Conservation (phyloP, 75 land plant species). For the Cryptomeria japonica region DNA sequence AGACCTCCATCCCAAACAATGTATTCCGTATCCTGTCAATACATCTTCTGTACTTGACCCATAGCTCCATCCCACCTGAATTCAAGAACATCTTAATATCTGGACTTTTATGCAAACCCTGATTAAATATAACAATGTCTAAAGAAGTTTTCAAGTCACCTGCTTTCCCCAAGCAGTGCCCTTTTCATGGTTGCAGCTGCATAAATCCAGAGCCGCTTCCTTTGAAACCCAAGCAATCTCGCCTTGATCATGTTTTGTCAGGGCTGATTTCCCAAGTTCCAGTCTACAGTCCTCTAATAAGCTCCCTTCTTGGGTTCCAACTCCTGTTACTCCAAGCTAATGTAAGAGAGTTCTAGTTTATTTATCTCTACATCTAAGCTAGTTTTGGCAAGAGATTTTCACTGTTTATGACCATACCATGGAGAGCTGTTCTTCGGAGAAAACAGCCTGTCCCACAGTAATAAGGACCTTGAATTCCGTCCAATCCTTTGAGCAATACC, state of each 20-base stretch:
- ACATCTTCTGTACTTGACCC: not conserved
- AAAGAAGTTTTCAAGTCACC: not conserved
- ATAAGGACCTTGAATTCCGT: slow-evolving; percentile 6
- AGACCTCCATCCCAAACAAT: slow-evolving; percentile 3
- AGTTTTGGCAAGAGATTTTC: not conserved
- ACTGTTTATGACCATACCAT: not conserved
- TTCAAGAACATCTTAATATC: too few relatives aligned
- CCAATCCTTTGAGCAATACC: slow-evolving; percentile 4
- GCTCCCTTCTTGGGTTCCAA: not conserved
- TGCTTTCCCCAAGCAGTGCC: not conserved
- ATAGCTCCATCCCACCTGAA: slow-evolving; percentile 1
- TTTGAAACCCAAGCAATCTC: too few relatives aligned
- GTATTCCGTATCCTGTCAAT: not conserved
- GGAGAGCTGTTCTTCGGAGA: not conserved
- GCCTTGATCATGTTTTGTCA: not conserved
- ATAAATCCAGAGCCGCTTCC: not conserved
- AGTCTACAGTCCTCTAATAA: not conserved
- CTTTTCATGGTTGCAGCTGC: not conserved
- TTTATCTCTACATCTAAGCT: not conserved
- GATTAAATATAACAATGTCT: too few relatives aligned
- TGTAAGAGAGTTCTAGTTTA: not conserved
- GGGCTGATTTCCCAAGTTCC: not conserved
- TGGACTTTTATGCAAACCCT: too few relatives aligned
- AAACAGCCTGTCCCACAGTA: slow-evolving; percentile 5
- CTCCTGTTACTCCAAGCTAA: not conserved